Base-by-base conservation (phyloP, 176 grass and related monocot genomes). In the Eleusine indica region DNA sequence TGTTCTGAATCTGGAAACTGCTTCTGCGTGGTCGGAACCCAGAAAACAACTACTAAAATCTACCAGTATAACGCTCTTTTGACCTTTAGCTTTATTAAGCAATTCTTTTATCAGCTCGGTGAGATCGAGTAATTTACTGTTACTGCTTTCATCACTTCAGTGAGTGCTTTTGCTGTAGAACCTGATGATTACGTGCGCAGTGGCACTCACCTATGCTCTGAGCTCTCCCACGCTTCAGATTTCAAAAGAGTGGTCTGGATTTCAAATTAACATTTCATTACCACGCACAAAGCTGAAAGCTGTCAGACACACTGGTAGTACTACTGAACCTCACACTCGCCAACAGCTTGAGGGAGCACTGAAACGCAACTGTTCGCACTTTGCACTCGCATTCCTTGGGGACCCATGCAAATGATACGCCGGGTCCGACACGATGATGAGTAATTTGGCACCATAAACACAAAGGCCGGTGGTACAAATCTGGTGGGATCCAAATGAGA, bases 1-100 rank as follows among this genome's bases (percentile, higher is more conserved):
- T 48, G 75, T 57, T 80, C 70, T 68, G 81, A 84, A 88, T 84
- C 87, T 74, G 44, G 71, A 67, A 51, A 35, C 61, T 9, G 17
- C 41, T 11, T 37, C 56, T 60, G 52, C 52, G 4, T 18, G 56
- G 56, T n/a, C 56, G 56, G 19, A 22, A 60, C 19, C 18, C 53
- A 57, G 8, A n/a, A 60, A 60, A 22, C 1, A 60, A 61, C 7
- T 22, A 21, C 19, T 4, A 10, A 22, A 57, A 57, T 21, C 56
- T 60, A 25, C 25, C 25, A 25, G 56, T 5, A 78, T 4, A 70
- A 49, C 12, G 0, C 4, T n/a, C 60, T 30, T 28, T 51, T 71
- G 52, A 63, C 66, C 63, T 8, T n/a, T 63, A 28, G 35, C 81
- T 84, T 71, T 54, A 1, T 25, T 25, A 25, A 25, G 25, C 25